Evolutionary conservation across 345 rosid genomes (phyloP), one percentile per base, ranked within the genome.

Genomic region (Boechera divaricarpa): DNA sequence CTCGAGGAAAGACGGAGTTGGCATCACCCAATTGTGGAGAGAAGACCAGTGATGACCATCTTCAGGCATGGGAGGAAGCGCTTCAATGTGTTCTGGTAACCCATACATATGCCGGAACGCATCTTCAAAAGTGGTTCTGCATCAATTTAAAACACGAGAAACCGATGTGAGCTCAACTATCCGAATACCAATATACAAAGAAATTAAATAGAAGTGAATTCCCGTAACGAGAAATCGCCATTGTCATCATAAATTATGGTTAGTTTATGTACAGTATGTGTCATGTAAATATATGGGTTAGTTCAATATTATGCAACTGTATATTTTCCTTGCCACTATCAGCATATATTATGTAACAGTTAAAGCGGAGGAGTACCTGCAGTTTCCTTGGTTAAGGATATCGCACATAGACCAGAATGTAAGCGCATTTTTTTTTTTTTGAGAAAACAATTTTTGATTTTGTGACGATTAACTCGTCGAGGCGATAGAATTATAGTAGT

Each of bases 21-120:
- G 99, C 98, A 95, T 92, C 81, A 89, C 96, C 99, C 99, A 95
- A 71, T 96, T 83, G 79, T 95, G 96, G 73, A 92, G 86, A 64
- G 93, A 79, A 73, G 98, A 95, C 99, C 99, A 95, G 77, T 83
- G 82, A 69, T 91, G 87, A 72, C 91, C 92, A 84, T 90, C 99
- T 76, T 83, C 89, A 28, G 98, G 98, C 99, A 92, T 95, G 54
- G 97, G 97, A 13, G 98, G 98, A 78, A 92, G 97, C 80, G 84
- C 94, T 77, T 89, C 96, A 18, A 85, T 41, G 79, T 85, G 72
- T 69, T 86, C 75, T 67, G 97, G 98, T 56, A 95, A 79, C 41
- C 65, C 79, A 74, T 90, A 95, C 96, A 91, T 95, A 76, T 83
- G 86, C 59, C 88, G 87, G 76, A 95, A 95, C 60, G 96, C 87